Percentiles rank a stretch among this genome's conserved stretches.
Evolutionary conservation across 2,329 filamentous ascomycete species (phyloP).

Genomic region (Pyrenophora seminiperda): DNA sequence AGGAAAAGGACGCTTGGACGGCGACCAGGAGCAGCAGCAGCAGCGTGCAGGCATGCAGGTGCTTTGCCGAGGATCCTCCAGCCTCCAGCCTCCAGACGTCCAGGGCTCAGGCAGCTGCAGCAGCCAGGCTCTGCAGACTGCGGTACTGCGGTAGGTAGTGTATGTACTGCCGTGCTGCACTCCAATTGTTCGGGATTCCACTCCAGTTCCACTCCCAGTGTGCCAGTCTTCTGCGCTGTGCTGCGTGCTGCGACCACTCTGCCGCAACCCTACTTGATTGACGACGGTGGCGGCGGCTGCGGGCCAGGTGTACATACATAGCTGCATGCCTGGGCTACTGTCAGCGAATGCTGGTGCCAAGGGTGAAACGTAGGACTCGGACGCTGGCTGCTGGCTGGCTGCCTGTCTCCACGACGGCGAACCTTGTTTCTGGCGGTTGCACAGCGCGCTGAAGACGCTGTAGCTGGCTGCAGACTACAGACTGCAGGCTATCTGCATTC

Average conservation of each 20-base stretch:
- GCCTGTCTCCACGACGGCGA: no score
- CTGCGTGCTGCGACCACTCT: no score
- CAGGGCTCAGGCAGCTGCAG: background rate
- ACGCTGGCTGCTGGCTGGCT: conserved; percentile 11
- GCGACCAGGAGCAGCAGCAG: no score
- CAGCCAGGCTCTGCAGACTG: background rate
- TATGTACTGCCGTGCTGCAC: no score
- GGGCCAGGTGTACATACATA: background rate
- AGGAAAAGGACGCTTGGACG: conserved; percentile 1
- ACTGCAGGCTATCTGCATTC: no score
- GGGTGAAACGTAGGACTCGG: conserved; percentile 26
- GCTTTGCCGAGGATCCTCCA: conserved; percentile 14
- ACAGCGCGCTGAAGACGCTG: background rate
- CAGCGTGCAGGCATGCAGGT: no score
- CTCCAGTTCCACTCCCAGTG: no score
- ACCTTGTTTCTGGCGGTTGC: conserved; percentile 12
- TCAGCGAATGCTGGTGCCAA: conserved; percentile 1
- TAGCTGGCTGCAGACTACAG: no score
- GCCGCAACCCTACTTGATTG: no score
- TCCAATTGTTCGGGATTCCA: no score
- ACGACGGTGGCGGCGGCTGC: no score
- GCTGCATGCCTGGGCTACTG: conserved; percentile 1
- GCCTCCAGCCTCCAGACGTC: background rate
- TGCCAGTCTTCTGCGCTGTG: background rate
- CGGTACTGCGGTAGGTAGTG: no score